Base-by-base conservation (phyloP, 2,329 filamentous ascomycete genomes). In the Endothia cerciana region DNA sequence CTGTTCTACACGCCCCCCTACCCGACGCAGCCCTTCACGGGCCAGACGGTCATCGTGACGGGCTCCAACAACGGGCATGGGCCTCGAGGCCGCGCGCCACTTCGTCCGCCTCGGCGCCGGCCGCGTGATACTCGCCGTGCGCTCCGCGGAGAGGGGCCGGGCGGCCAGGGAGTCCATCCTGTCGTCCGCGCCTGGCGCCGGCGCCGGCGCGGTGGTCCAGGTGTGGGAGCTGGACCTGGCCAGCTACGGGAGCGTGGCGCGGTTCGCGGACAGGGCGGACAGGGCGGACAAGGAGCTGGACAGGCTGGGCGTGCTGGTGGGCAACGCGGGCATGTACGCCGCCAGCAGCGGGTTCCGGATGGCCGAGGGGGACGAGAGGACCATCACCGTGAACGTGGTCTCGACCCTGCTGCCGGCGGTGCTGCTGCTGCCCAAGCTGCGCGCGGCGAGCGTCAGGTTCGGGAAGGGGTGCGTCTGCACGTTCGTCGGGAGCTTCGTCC, bases 51-150 rank as follows among this genome's bases (percentile, higher is more conserved):
- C 47, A 75, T 81, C 4, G 72, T 81, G 1, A 80, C 78, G 0
- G 80, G 80, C 2, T 73, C 77, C 13, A 82, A 81, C 64, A 73
- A n/a, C 72, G 0, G 78, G 80, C 11, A 71, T 81, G 2, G 79
- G 79, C 0, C 33, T 36, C 33, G 33, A 36, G 33, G 33, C 33
- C 33, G 72, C 74, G 38, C 73, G 74, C 5, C 75, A 81, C 67
- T 73, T 78, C 41, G 74, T 73, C 41, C 69, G 69, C 1, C 75
- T 80, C 1, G 74, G 74, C n/a, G 77, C 78, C 17, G 70, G 72
- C 1, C 75, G 73, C 55, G 71, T 81, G 33, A 76, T 81, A 41
- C 71, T 81, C 49, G 79, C 73, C 22, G 76, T 77, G 25, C 76
- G 78, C 8, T 72, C 71, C 40, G 53, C 74, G 4, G 69, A 71